Evolutionary conservation across 2,329 filamentous ascomycete genomes (phyloP), one percentile per base, ranked within the genome.

Genomic region (Neophaeococcomyces mojaviensis): DNA sequence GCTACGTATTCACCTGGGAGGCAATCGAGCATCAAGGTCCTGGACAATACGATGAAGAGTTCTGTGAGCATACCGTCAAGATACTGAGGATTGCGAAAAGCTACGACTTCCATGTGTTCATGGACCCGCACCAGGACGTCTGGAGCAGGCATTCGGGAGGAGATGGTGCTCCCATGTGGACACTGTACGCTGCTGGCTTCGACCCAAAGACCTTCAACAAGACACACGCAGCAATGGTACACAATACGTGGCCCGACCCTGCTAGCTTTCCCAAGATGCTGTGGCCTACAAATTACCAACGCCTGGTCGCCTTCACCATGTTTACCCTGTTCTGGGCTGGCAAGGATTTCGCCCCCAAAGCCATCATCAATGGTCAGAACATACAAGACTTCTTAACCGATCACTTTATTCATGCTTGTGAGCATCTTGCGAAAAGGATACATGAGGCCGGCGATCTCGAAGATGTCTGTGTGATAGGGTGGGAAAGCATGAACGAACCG

Each of bases 101-200:
- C 31, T 97, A 94, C 70, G 87, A 86, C 22, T 96, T 98, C 64
- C 95, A 94, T 60, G 76, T 98, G 40, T 97, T 96, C 63, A 95
- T 98, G 88, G 94, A 98, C 58, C 90, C 94, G 16, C 92, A 98
- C 64, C 92, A 98, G 72, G 92, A 98, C 70, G 90, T 97, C 82
- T 98, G 92, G 92, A 96, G 90, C 28, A 78, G 92, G 45, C 92
- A 92, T 61, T 88, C 86, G 4, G 92, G 92, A 36, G 92, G 92
- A 38, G 97, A 90, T 20, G 92, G 92, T 26, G 92, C 92, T 4
- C 92, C 94, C 1, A 84, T 97, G 79, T 98, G 92, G 92, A 98
- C 94, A 16, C 67, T 98, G 2, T 96, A 97, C 65, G 92, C 94
- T 20, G 89, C 86, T 54, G 92, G 92, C 7, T 71, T 98, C 38